Conservation (phyloP, 441 rosid genomes). For the Metrosideros polymorpha region DNA sequence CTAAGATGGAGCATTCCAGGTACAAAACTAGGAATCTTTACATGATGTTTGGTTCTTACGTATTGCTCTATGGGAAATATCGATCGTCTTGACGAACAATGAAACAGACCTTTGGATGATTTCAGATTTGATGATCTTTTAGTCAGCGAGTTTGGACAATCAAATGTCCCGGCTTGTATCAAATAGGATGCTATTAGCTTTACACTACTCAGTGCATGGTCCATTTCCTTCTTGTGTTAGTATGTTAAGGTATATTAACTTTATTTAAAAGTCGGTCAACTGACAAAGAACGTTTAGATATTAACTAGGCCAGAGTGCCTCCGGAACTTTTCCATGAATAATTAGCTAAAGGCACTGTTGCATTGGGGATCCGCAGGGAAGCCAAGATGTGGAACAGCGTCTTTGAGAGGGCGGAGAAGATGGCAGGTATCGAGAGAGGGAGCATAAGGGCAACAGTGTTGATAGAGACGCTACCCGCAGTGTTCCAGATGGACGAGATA, state of each 20-base stretch:
- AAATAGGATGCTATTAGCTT: not conserved
- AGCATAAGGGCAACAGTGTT: conserved; percentile 86
- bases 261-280: not conserved
- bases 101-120: not conserved
- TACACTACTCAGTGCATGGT: not conserved
- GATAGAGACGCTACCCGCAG: conserved; percentile 91
- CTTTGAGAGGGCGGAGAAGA: conserved; percentile 80
- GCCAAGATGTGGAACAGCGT: conserved; percentile 88
- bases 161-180: not conserved
- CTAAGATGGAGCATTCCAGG: conserved; percentile 95
- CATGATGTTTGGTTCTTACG: not conserved
- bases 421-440: conserved; percentile 73
- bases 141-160: not conserved
- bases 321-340: not conserved
- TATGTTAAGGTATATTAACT: not conserved
- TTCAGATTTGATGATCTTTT: not conserved
- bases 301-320: not conserved
- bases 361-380: conserved; percentile 40
- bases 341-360: not conserved
- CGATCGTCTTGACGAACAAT: not conserved
- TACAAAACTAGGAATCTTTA: conserved; percentile 1
- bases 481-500: conserved; percentile 93
- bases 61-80: not conserved
- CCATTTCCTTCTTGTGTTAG: not conserved
- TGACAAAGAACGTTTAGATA: not conserved